Percentiles rank a stretch among this genome's conserved stretches.
Evolutionary conservation across 1,284 basidiomycete species (phyloP).

Genomic region (Vanrija sp.): DNA sequence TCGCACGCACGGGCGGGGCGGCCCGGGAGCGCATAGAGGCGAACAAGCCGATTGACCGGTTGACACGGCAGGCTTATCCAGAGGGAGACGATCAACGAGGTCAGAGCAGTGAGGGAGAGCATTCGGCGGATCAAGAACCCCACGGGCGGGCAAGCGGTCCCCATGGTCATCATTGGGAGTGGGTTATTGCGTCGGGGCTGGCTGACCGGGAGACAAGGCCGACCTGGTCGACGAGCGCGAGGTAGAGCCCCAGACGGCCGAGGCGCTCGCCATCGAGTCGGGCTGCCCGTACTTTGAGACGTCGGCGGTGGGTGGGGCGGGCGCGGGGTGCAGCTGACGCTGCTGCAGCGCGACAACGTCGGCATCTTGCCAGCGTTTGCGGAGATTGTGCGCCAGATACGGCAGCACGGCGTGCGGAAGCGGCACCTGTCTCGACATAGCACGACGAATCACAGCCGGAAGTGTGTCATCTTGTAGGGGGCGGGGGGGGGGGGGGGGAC

Average conservation of each 20-base stretch:
- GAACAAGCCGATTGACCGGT: neutral
- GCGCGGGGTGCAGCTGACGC: neutral
- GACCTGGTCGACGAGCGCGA: constrained; percentile 35
- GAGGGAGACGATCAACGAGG: constrained; percentile 31
- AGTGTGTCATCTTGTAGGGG: constrained; percentile 24
- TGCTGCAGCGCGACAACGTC: constrained; percentile 18
- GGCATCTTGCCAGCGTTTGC: constrained; percentile 25
- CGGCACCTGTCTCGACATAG: too few species aligned
- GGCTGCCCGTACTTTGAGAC: constrained; percentile 33
- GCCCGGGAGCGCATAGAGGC: too few species aligned
- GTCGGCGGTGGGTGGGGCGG: constrained; percentile 28
- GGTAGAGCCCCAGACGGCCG: constrained; percentile 19
- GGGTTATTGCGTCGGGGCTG: constrained; percentile 6
- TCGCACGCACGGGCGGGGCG: too few species aligned
- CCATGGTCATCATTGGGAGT: constrained; percentile 42
- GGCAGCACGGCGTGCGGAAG: constrained; percentile 6
- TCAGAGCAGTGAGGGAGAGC: constrained; percentile 22
- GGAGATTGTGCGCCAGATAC: constrained; percentile 27
- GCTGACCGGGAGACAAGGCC: constrained; percentile 28
- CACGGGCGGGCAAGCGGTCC: constrained; percentile 11
- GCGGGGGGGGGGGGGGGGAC: neutral
- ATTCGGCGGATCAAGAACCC: constrained; percentile 32
- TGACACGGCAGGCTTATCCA: constrained; percentile 21
- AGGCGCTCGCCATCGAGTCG: constrained; percentile 21
- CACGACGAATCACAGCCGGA: constrained; percentile 5